Percentiles rank a stretch among this genome's conserved stretches.
phyloP scores from a whole-genome alignment of 2,329 filamentous ascomycete genomes.

The Verticillium klebahnii region DNA sequence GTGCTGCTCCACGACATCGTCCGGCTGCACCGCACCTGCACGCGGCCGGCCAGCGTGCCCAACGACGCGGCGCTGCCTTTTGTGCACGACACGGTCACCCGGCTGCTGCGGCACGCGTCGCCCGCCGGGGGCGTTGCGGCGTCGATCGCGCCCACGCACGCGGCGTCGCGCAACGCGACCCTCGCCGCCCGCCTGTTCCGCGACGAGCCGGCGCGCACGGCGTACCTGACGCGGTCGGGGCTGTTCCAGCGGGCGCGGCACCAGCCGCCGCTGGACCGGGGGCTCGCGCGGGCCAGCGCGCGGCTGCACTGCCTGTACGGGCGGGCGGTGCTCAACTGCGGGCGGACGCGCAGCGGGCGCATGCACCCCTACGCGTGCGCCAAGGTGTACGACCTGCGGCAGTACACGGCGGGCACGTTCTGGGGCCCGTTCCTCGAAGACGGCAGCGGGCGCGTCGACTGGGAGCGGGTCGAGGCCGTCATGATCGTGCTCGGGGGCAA shows the following conservation, averaged over 20 bases:
- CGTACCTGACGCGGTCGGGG: conserved; percentile 60
- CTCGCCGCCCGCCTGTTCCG: conserved; percentile 40
- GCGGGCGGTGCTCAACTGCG: conserved; percentile 43
- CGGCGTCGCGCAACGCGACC: conserved; percentile 41
- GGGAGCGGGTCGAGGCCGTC: conserved; percentile 75
- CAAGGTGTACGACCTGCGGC: conserved; percentile 68
- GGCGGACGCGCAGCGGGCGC: conserved; percentile 27
- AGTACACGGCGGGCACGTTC: conserved; percentile 54
- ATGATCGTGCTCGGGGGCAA: conserved; percentile 66
- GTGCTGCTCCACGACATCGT: conserved; percentile 38
- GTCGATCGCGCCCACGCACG: conserved; percentile 26
- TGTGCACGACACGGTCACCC: conserved; percentile 39
- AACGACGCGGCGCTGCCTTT: conserved; percentile 42
- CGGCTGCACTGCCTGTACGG: conserved; percentile 68
- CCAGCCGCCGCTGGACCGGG: conserved; percentile 1
- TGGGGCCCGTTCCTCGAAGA: conserved; percentile 74
- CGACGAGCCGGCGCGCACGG: conserved; percentile 46
- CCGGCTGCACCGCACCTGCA: conserved; percentile 39
- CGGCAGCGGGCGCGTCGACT: conserved; percentile 59
- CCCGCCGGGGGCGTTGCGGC: conserved; percentile 14
- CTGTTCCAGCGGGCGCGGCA: conserved; percentile 54
- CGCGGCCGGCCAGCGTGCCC: conserved; percentile 13
- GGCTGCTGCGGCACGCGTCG: conserved; percentile 40
- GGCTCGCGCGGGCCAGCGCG: conserved; percentile 57
- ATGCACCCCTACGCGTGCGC: conserved; percentile 60